phyloP scores from a whole-genome alignment of 169 alveolate species.

The Blepharisma undulans region DNA sequence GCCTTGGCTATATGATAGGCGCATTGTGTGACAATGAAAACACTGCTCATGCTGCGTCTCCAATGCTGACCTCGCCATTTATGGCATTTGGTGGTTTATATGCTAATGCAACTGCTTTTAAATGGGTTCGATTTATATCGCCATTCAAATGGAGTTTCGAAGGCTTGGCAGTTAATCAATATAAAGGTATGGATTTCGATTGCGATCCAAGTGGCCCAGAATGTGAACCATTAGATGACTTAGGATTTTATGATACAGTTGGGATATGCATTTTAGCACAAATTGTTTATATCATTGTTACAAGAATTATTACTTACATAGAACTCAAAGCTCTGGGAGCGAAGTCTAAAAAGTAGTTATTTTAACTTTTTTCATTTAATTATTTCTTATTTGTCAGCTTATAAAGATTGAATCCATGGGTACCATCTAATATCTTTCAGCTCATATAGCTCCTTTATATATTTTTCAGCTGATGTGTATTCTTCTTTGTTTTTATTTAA shows the following conservation, averaged over 20 bases:
- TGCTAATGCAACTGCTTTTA: neutral
- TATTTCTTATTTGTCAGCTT: too few species aligned
- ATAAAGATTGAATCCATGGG: conserved; percentile 2
- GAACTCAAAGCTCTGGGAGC: conserved; percentile 11
- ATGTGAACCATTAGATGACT: neutral
- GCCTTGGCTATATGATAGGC: neutral
- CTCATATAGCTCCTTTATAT: conserved; percentile 24
- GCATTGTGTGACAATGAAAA: neutral
- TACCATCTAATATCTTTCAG: conserved; percentile 19
- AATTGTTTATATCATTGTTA: neutral
- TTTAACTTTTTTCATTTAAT: too few species aligned
- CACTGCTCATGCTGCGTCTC: neutral
- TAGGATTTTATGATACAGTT: neutral
- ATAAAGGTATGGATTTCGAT: neutral
- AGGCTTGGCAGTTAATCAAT: neutral
- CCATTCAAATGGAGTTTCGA: conserved; percentile 10
- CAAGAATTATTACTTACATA: neutral
- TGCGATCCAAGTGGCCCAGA: neutral
- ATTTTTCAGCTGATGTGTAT: conserved; percentile 68
- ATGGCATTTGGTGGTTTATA: neutral
- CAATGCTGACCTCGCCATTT: neutral
- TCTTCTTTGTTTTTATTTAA: conserved; percentile 68
- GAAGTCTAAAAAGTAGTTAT: too few species aligned
- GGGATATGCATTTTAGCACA: neutral
- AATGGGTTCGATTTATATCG: neutral